Evolutionary conservation across 257 asterid species (phyloP).

Genomic region (Solanum peruvianum): DNA sequence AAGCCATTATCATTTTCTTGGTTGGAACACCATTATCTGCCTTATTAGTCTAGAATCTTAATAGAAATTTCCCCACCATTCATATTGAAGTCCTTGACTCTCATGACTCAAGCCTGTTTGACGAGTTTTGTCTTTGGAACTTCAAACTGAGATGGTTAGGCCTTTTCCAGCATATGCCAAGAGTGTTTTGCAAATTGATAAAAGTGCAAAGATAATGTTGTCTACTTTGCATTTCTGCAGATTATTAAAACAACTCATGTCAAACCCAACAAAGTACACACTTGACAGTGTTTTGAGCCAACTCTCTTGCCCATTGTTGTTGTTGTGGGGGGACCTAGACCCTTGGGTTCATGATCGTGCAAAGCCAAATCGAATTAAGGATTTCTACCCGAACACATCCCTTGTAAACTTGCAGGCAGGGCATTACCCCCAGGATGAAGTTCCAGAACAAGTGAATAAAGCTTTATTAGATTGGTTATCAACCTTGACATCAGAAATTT

Average conservation of each 20-base stretch:
- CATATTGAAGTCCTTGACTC: neutral
- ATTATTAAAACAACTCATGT: constrained; percentile 58
- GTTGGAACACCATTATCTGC: neutral
- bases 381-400: constrained; percentile 52
- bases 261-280: constrained; percentile 69
- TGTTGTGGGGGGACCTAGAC: constrained; percentile 89
- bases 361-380: constrained; percentile 64
- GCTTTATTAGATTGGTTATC: constrained; percentile 78
- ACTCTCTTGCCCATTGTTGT: constrained; percentile 67
- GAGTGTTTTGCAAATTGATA: neutral
- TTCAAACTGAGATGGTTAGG: neutral
- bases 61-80: neutral
- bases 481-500: constrained; percentile 6
- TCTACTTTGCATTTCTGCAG: constrained; percentile 20
- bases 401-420: constrained; percentile 79
- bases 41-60: neutral
- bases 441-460: constrained; percentile 71
- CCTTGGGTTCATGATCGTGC: constrained; percentile 82
- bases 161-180: neutral
- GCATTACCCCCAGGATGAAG: constrained; percentile 94
- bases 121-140: neutral
- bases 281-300: constrained; percentile 56
- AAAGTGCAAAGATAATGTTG: neutral
- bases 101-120: neutral
- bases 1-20: neutral